Evolutionary conservation across 2,329 filamentous ascomycete genomes (phyloP), one percentile per base, ranked within the genome.

Genomic region (Endoconidiophora polonica): DNA sequence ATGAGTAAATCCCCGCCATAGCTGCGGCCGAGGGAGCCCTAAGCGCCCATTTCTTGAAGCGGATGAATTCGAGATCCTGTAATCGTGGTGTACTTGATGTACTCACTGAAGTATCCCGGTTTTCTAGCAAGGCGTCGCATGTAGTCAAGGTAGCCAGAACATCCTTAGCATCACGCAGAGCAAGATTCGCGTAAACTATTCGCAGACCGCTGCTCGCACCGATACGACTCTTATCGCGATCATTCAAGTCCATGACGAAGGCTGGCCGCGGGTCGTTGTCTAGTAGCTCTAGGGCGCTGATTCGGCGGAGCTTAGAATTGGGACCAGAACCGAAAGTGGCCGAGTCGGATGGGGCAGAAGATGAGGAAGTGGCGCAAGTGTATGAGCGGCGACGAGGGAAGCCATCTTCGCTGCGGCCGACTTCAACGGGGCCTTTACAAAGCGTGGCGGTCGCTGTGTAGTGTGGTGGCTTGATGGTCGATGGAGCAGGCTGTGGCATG

Each of bases 181-280:
- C 73, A 7, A 72, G 68, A 59, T 90, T 91, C 26, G 74, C 73
- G 60, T 83, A 88, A 0, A 85, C 57, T 5, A 85, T 70, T 26
- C 74, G 70, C 37, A 88, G 62, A 1, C 68, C 68, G 16, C 79
- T 80, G n/a, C 65, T 61, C 1, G 68, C 62, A 24, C 14, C 12
- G 12, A 29, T 41, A n/a, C n/a, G n/a, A 6, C 38, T 33, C 5
- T 37, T 20, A 20, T 29, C 24, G 9, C 7, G 29, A 57, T 81
- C 76, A 5, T 68, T 67, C 46, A 84, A 64, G 58, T 90, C 83
- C 33, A 90, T 68, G 40, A 90, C 72, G 57, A 90, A 86, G 0
- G 81, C 84, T 2, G 83, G 85, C 44, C 85, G 70, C 46, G 81
- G 76, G 60, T 91, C 85, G 56, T 83, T 75, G 59, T 90, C 83